Evolutionary conservation across 2,329 filamentous ascomycete genomes (phyloP).

Genomic region (Mycosphaerella sp.): DNA sequence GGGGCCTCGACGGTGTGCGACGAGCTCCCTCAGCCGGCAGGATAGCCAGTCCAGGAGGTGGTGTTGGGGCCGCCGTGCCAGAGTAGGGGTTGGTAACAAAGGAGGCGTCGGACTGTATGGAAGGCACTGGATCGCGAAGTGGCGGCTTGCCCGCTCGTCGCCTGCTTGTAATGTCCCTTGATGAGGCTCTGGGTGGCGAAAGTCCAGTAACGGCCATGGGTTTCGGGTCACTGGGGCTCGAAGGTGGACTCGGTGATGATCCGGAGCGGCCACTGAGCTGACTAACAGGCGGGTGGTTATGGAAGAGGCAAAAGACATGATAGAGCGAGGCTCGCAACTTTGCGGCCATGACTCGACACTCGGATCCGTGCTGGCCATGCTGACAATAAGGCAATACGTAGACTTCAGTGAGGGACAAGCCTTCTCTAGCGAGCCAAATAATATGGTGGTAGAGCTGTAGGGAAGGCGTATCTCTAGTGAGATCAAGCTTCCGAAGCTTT

Average conservation of each 20-base stretch:
- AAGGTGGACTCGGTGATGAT: constrained; percentile 23
- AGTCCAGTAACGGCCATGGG: constrained; percentile 12
- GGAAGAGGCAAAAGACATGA: constrained; percentile 93
- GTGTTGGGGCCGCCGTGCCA: constrained; percentile 37
- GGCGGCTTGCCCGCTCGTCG: constrained; percentile 30
- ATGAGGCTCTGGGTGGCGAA: constrained; percentile 18
- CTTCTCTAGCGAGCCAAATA: constrained; percentile 90
- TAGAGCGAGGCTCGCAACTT: constrained; percentile 93
- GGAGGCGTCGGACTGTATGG: constrained; percentile 46
- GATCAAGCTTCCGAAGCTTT: constrained; percentile 75
- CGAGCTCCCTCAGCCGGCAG: constrained; percentile 25
- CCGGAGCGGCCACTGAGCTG: constrained; percentile 39
- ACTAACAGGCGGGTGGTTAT: constrained; percentile 78
- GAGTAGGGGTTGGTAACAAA: constrained; percentile 48
- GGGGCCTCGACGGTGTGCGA: constrained; percentile 37
- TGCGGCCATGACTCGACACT: constrained; percentile 82
- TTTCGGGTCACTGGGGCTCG: constrained; percentile 18
- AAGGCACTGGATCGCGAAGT: constrained; percentile 45
- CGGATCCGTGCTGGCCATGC: constrained; percentile 66
- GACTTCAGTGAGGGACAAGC: constrained; percentile 74
- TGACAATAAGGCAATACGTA: constrained; percentile 69
- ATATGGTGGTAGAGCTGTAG: constrained; percentile 85
- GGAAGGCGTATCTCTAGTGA: constrained; percentile 69
- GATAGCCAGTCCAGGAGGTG: constrained; percentile 32
- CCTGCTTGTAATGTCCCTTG: constrained; percentile 21